Evolutionary conservation across 2,329 filamentous ascomycete species (phyloP).

Genomic region (Penicillium crustosum): DNA sequence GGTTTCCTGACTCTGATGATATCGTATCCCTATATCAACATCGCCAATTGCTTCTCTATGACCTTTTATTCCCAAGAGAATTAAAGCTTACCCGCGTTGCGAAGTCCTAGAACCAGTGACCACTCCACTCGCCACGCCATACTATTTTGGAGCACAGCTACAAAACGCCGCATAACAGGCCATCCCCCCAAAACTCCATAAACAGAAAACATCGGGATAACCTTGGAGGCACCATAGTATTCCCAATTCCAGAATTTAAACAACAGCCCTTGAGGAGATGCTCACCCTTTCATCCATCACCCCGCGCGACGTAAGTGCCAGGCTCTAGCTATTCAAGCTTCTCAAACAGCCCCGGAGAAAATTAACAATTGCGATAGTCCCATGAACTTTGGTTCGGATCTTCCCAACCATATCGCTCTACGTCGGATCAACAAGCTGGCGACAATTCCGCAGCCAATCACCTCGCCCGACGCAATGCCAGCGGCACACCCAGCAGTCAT

Average conservation of each 20-base stretch:
- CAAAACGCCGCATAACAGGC: background rate
- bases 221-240: background rate
- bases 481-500: slow-evolving; percentile 18
- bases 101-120: background rate
- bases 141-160: background rate
- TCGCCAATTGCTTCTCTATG: background rate
- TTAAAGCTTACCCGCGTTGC: background rate
- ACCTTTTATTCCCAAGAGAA: background rate
- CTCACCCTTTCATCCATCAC: slow-evolving; percentile 67
- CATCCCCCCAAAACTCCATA: background rate
- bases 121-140: background rate
- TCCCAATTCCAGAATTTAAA: background rate
- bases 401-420: slow-evolving; percentile 51
- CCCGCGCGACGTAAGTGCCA: slow-evolving; percentile 64
- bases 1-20: background rate
- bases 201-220: background rate
- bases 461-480: slow-evolving; percentile 30
- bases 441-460: slow-evolving; percentile 25
- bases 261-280: slow-evolving; percentile 35
- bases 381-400: slow-evolving; percentile 74
- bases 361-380: slow-evolving; percentile 50
- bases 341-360: slow-evolving; percentile 18
- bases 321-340: background rate
- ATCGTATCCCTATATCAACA: background rate
- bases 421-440: slow-evolving; percentile 33